Evolutionary conservation across 805 yeast species (phyloP).

Genomic region (Pichia insulana): DNA sequence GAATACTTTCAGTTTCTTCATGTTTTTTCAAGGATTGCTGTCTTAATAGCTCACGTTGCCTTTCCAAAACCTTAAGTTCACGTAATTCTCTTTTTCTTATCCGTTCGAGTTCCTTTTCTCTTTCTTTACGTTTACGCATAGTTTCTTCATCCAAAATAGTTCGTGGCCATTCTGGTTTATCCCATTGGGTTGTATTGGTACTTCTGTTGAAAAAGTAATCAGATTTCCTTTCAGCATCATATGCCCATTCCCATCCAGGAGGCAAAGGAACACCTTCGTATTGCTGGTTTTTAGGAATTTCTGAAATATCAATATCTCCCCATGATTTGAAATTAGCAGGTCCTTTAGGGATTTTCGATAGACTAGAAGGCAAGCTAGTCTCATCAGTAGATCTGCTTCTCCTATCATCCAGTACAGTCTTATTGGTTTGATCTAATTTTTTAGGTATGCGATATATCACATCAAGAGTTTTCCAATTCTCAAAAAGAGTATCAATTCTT

Average conservation of each 20-base stretch:
- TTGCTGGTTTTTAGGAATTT: slow-evolving; percentile 15
- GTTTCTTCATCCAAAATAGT: slow-evolving; percentile 4
- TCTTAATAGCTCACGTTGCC: slow-evolving; percentile 28
- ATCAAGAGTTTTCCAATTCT: slow-evolving; percentile 64
- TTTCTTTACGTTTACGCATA: slow-evolving; percentile 9
- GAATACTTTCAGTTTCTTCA: slow-evolving; percentile 18
- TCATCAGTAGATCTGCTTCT: slow-evolving; percentile 12
- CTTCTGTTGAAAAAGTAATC: slow-evolving; percentile 48
- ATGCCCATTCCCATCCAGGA: slow-evolving; percentile 57
- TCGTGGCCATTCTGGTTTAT: slow-evolving; percentile 34
- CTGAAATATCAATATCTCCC: slow-evolving; percentile 12
- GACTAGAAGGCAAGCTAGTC: slow-evolving; percentile 2
- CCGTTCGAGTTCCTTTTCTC: slow-evolving; percentile 16
- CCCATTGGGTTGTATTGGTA: slow-evolving; percentile 48
- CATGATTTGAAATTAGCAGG: slow-evolving; percentile 13
- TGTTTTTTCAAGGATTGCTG: slow-evolving; percentile 20
- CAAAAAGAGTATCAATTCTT: slow-evolving; percentile 39
- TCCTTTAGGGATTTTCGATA: slow-evolving; percentile 8
- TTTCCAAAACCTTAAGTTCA: slow-evolving; percentile 24
- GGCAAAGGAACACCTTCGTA: slow-evolving; percentile 37
- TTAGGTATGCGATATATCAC: slow-evolving; percentile 85
- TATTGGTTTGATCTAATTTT: slow-evolving; percentile 25
- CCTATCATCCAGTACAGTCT: slow-evolving; percentile 18
- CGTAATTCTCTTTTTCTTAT: slow-evolving; percentile 24
- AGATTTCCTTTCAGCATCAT: slow-evolving; percentile 35